A percentile compares a stretch with the other conserved stretches of the same genome.
These are phyloP conservation scores for Chrysoporthe deuterocubensis DNA, from an alignment of 2,329 filamentous ascomycete genomes.

Conservation along the genomic window DNA sequence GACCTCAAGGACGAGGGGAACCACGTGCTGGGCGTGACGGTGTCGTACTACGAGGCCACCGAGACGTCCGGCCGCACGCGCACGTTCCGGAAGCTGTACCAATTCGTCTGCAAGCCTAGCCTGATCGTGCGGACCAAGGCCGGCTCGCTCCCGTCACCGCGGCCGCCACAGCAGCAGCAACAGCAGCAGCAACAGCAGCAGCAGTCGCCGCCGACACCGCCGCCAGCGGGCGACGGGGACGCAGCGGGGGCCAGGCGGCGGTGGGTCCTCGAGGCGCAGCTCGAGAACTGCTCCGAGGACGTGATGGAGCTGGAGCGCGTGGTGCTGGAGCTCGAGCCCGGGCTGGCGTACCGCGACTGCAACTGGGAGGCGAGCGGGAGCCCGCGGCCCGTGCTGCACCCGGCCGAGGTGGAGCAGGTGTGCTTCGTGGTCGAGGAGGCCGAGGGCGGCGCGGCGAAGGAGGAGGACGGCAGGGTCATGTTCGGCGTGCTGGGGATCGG, in stretches of 20 bases:
- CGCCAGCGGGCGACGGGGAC: slow-evolving; percentile 36
- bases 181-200: too few species aligned
- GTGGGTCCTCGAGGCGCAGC: slow-evolving; percentile 88
- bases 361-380: slow-evolving; percentile 57
- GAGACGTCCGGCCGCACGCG: slow-evolving; percentile 71
- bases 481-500: slow-evolving; percentile 85
- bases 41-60: slow-evolving; percentile 90
- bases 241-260: slow-evolving; percentile 36
- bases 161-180: neutral
- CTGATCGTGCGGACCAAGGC: slow-evolving; percentile 91
- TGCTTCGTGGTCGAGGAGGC: slow-evolving; percentile 64
- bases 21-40: slow-evolving; percentile 89
- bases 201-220: slow-evolving; percentile 13
- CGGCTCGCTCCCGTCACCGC: slow-evolving; percentile 58
- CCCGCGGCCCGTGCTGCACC: slow-evolving; percentile 60
- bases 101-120: slow-evolving; percentile 90
- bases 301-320: slow-evolving; percentile 76
- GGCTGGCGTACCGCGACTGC: slow-evolving; percentile 56
- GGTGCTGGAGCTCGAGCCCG: slow-evolving; percentile 56
- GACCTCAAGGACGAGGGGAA: slow-evolving; percentile 93
- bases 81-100: slow-evolving; percentile 93
- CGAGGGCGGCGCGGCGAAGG: slow-evolving; percentile 40
- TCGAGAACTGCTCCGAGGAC: slow-evolving; percentile 92
- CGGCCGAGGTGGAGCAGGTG: slow-evolving; percentile 68
- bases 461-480: slow-evolving; percentile 61